Evolutionary conservation across 352 stramenopile species (phyloP), one percentile per base, ranked within the genome.

Genomic region (Globisporangium uncinulatum): DNA sequence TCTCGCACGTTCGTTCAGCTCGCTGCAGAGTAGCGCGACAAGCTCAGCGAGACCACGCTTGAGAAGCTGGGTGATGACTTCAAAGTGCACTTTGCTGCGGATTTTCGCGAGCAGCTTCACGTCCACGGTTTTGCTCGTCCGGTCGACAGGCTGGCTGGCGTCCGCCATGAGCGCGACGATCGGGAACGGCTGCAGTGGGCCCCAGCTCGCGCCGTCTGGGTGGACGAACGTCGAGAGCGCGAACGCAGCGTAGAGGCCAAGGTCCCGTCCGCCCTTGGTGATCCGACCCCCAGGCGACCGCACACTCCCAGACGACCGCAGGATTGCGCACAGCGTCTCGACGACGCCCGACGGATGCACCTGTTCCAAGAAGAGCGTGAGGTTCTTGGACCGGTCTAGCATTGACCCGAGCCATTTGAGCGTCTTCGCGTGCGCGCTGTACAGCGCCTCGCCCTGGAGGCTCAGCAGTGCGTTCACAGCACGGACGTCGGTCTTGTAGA

Each of bases 401-500:
- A 90, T 88, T 7, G 70, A 80, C 19, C 84, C 84, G 0, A 94
- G 62, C 84, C 84, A 94, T 46, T 94, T 94, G 7, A 94, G 64
- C 0, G 66, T 67, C 56, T 89, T 86, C 0, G 74, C 81, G 31
- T 83, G 73, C 15, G 65, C 70, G 3, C 46, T 61, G 14, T 61
- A 59, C 1, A 84, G 51, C 7, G 62, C 44, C 1, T 56, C 50
- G 4, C 66, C 56, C 39, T 72, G 72, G 19, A 71, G 69, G 15
- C 65, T 66, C 4, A 91, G 61, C 29, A 89, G 36, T 7, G 56
- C 59, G 0, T 62, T 73, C 3, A 91, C 78, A 1, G 72, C 45
- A 13, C 68, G 54, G 5, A 91, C 42, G 39, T 91, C 78, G 6
- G 49, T 50, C 31, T 68, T 62, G 44, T 72, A 88, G 13, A 86